Evolutionary conservation across 164 flowering plant species (phyloP).

Genomic region (Magnolia officinalis): DNA sequence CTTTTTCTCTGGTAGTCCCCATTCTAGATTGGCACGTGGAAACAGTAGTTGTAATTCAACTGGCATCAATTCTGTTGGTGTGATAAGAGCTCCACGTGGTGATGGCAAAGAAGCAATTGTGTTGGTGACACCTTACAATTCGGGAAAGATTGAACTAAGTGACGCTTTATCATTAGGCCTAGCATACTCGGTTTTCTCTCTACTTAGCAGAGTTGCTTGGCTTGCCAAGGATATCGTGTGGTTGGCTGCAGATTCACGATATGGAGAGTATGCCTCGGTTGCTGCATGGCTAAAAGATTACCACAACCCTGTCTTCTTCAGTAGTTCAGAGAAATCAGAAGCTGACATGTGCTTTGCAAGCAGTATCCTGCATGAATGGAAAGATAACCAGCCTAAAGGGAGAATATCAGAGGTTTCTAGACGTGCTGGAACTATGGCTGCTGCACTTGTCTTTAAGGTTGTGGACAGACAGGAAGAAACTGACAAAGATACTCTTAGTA

Average conservation of each 20-base stretch:
- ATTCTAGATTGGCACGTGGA: slow-evolving; percentile 30
- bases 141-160: slow-evolving; percentile 30
- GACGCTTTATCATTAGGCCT: slow-evolving; percentile 73
- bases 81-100: slow-evolving; percentile 90
- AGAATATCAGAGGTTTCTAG: slow-evolving; percentile 40
- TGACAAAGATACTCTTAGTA: slow-evolving; percentile 57
- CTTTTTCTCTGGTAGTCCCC: slow-evolving; percentile 58
- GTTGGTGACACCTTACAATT: slow-evolving; percentile 84
- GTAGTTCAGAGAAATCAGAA: slow-evolving; percentile 21
- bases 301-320: slow-evolving; percentile 51
- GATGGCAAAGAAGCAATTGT: slow-evolving; percentile 99
- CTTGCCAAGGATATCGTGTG: slow-evolving; percentile 93
- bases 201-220: slow-evolving; percentile 78
- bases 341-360: slow-evolving; percentile 26
- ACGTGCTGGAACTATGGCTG: slow-evolving; percentile 98
- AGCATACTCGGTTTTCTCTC: slow-evolving; percentile 70
- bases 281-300: slow-evolving; percentile 87
- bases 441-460: slow-evolving; percentile 87
- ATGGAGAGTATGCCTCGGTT: slow-evolving; percentile 80
- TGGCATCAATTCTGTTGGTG: slow-evolving; percentile 73
- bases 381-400: slow-evolving; percentile 6
- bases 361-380: slow-evolving; percentile 14
- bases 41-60: slow-evolving; percentile 40
- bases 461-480: slow-evolving; percentile 31
- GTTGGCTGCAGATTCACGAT: slow-evolving; percentile 86